Conservation (phyloP, 148 eudicot species). For the Diospyros lotus region DNA sequence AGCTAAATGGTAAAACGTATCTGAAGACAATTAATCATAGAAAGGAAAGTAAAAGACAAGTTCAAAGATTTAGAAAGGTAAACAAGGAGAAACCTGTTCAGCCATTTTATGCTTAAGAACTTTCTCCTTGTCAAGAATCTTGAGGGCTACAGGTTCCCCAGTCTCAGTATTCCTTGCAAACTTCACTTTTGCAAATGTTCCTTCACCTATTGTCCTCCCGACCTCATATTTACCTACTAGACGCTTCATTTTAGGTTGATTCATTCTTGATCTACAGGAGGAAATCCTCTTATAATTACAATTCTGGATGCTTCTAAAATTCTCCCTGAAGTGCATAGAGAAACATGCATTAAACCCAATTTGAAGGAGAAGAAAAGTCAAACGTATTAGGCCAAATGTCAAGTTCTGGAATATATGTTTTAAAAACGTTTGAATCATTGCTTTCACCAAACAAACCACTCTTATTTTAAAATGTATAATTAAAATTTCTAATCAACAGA, state of each 20-base stretch:
- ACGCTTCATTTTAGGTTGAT: constrained; percentile 61
- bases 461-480: background rate
- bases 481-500: background rate
- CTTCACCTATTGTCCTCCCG: constrained; percentile 97
- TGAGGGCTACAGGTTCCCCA: constrained; percentile 83
- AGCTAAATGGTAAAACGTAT: background rate
- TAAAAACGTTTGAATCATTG: background rate
- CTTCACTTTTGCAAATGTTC: constrained; percentile 93
- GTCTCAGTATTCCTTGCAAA: constrained; percentile 85
- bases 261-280: constrained; percentile 36
- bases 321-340: constrained; percentile 14
- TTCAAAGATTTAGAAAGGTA: constrained; percentile 7
- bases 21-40: background rate
- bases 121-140: constrained; percentile 93
- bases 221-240: constrained; percentile 82
- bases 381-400: background rate
- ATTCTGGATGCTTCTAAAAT: constrained; percentile 6
- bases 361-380: background rate
- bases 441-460: background rate
- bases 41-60: background rate
- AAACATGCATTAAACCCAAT: background rate
- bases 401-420: background rate
- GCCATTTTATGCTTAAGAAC: constrained; percentile 91
- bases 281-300: constrained; percentile 10
- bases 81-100: constrained; percentile 59